A percentile compares a stretch with the other conserved stretches of the same genome.
Conservation (phyloP, 176 grass and related monocot genomes). For the Poa pratensis region DNA sequence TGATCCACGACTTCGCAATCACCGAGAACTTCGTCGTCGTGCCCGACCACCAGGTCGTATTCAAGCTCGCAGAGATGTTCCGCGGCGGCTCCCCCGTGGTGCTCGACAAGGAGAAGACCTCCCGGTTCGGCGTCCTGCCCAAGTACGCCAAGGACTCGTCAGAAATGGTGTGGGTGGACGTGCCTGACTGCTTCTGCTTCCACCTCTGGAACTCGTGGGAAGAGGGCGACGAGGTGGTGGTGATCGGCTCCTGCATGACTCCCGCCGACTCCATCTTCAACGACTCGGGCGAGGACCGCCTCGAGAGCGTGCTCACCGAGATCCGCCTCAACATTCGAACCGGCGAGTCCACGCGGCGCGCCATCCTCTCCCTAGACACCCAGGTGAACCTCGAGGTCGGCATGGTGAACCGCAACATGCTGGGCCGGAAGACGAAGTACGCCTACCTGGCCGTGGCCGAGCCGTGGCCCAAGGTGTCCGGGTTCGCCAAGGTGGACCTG, state of each 20-base stretch:
- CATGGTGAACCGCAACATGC: constrained; percentile 77
- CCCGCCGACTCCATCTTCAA: constrained; percentile 96
- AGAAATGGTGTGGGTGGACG: constrained; percentile 85
- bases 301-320: constrained; percentile 84
- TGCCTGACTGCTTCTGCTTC: constrained; percentile 97
- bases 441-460: constrained; percentile 90
- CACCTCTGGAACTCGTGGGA: constrained; percentile 99
- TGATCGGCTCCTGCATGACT: constrained; percentile 87
- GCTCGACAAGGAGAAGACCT: constrained; percentile 71
- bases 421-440: constrained; percentile 68
- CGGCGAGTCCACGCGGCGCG: constrained; percentile 63
- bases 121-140: constrained; percentile 78
- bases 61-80: constrained; percentile 85
- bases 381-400: constrained; percentile 89
- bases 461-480: constrained; percentile 98
- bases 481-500: constrained; percentile 95
- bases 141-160: constrained; percentile 63
- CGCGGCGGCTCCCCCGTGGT: constrained; percentile 80
- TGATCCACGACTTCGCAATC: constrained; percentile 98
- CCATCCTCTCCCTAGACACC: constrained; percentile 37
- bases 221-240: constrained; percentile 75
- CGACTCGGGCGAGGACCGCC: constrained; percentile 50
- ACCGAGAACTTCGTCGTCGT: constrained; percentile 81
- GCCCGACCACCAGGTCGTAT: constrained; percentile 91
- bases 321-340: constrained; percentile 78